A percentile compares a stretch with the other conserved stretches of the same genome.
Evolutionary conservation across 768 basidiomycete genomes (phyloP).

Genomic region (Lenzites betulinus): DNA sequence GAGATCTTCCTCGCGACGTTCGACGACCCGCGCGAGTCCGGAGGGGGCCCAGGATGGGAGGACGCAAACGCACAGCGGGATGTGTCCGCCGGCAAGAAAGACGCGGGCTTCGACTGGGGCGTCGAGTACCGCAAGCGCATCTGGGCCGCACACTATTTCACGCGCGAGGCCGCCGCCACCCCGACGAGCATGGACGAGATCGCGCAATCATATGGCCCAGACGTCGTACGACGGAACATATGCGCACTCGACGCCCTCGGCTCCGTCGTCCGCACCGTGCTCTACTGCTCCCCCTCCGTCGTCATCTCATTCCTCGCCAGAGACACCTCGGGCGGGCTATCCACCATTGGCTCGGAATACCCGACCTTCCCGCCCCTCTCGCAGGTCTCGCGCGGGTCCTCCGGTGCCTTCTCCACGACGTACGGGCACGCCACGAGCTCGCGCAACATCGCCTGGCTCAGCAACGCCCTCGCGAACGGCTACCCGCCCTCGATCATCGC

Average conservation of each 20-base stretch:
- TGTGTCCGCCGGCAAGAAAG: neutral
- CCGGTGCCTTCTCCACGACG: neutral
- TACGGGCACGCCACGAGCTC: neutral
- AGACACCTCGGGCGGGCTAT: constrained; percentile 1
- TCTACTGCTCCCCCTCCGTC: constrained; percentile 29
- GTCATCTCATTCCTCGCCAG: constrained; percentile 14
- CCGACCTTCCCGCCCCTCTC: constrained; percentile 39
- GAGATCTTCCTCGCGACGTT: constrained; percentile 39
- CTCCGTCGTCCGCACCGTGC: constrained; percentile 36
- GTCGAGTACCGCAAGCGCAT: constrained; percentile 28
- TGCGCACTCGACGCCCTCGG: constrained; percentile 36
- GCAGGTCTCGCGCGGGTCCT: constrained; percentile 24
- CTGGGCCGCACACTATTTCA: constrained; percentile 29
- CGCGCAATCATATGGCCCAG: neutral
- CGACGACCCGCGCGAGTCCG: constrained; percentile 35
- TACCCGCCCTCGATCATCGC: constrained; percentile 29
- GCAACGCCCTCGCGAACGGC: constrained; percentile 31
- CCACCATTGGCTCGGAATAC: neutral
- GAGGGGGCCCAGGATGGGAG: constrained; percentile 14
- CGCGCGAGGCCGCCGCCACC: constrained; percentile 2
- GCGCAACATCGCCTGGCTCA: constrained; percentile 40
- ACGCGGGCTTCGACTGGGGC: constrained; percentile 27
- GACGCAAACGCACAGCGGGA: constrained; percentile 1
- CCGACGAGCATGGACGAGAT: neutral
- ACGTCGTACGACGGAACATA: constrained; percentile 4